Evolutionary conservation across 2,329 filamentous ascomycete species (phyloP).

Genomic region (Cordyceps pruinosa): DNA sequence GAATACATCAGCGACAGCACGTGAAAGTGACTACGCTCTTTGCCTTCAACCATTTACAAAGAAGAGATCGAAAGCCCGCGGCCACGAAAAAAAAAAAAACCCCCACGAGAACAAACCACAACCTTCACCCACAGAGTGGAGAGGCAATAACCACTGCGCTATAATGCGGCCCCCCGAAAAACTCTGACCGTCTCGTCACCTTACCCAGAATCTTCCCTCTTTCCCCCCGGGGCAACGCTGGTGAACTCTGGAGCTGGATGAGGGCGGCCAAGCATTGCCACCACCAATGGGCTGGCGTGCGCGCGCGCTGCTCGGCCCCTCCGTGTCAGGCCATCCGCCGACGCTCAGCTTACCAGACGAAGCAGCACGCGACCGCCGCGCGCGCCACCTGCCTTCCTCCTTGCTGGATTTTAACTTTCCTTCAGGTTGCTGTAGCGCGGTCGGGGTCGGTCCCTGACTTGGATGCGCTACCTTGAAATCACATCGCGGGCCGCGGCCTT

Average conservation of each 20-base stretch:
- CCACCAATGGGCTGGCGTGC: neutral
- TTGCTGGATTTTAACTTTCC: neutral
- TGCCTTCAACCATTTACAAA: neutral
- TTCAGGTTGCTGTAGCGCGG: no score
- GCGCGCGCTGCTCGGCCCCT: neutral
- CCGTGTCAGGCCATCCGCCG: neutral
- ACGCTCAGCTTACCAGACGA: neutral
- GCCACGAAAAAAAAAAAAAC: neutral
- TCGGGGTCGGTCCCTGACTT: no score
- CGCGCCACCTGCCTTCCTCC: neutral
- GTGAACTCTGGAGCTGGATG: neutral
- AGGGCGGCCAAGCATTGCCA: neutral
- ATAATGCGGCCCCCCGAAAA: neutral
- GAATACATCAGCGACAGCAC: neutral
- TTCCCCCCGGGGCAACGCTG: slow-evolving; percentile 1
- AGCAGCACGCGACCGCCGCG: neutral
- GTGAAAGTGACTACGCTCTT: neutral
- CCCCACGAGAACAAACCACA: no score
- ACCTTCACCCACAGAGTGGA: neutral
- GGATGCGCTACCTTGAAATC: no score
- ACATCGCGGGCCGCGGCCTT: neutral
- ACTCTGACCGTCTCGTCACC: slow-evolving; percentile 1
- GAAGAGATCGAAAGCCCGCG: neutral
- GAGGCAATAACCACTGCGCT: slow-evolving; percentile 6
- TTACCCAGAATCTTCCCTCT: slow-evolving; percentile 11